Evolutionary conservation across 2,329 filamentous ascomycete genomes (phyloP), one percentile per base, ranked within the genome.

Genomic region (Grosmannia serpens): DNA sequence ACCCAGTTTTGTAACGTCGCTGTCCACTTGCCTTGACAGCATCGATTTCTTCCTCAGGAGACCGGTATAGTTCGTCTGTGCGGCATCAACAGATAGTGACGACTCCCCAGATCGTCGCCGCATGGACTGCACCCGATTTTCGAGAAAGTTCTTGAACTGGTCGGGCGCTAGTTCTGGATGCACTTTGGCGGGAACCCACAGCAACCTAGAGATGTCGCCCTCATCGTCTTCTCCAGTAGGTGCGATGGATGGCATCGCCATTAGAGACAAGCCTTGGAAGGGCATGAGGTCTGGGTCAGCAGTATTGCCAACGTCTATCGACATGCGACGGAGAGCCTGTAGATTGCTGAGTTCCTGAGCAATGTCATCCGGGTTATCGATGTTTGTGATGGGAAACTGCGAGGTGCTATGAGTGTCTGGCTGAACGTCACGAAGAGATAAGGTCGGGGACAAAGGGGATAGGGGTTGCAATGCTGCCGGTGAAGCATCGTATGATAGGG

Each of bases 61-160:
- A 46, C 87, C 81, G 20, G 82, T 82, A 69, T 73, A 82, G 72
- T 72, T 79, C 71, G 62, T 83, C 61, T 64, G 78, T 63, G 74
- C 60, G 56, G 80, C 74, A 62, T 86, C 80, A 7, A 80, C 73
- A 33, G 84, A 82, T 53, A 91, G 73, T 44, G 78, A 78, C 62
- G 79, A 86, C 64, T 86, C 90, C 27, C 87, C 86, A 1, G 91
- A 95, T 65, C 89, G 83, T 64, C 91, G 81, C 70, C 90, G 86
- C 65, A 97, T 95, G 41, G 89, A 87, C 65, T 96, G 88, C 15
- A 96, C 89, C 67, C 91, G 86, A 62, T 91, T 95, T 67, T 99
- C 92, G 2, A 99, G 81, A 65, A 97, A 99, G 1, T 87, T 92
- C 72, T 95, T 96, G 77, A 97, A 99, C 65, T 96, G 94, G 68